phyloP scores from a whole-genome alignment of 768 basidiomycete species.

The Hysterangium stoloniferum region DNA sequence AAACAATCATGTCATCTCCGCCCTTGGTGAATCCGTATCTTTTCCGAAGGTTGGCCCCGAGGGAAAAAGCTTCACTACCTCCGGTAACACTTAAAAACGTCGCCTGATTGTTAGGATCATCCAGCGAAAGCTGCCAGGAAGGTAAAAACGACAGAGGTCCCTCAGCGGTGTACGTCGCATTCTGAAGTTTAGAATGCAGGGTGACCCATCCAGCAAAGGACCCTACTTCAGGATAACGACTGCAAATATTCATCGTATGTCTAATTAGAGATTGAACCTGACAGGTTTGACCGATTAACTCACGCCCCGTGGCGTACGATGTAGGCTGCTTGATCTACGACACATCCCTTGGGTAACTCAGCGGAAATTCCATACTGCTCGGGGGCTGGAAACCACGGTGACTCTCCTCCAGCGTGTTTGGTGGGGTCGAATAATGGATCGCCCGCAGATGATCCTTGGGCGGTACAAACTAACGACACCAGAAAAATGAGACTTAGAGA shows the following conservation, averaged over 20 bases:
- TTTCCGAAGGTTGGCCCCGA: constrained; percentile 33
- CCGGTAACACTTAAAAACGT: constrained; percentile 33
- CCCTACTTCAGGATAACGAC: constrained; percentile 36
- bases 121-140: constrained; percentile 33
- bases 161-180: constrained; percentile 29
- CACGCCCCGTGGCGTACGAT: constrained; percentile 37
- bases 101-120: constrained; percentile 32
- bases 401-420: constrained; percentile 35
- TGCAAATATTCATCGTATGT: constrained; percentile 14
- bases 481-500: too few species aligned
- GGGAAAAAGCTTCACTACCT: constrained; percentile 31
- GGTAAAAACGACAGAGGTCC: constrained; percentile 35
- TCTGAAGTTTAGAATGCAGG: constrained; percentile 34
- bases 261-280: neutral
- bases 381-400: constrained; percentile 38
- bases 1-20: constrained; percentile 34
- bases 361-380: constrained; percentile 27
- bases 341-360: constrained; percentile 30
- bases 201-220: constrained; percentile 33
- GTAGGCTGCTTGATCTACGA: constrained; percentile 38
- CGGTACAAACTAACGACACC: too few species aligned
- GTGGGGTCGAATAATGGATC: constrained; percentile 41
- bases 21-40: constrained; percentile 33
- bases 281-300: too few species aligned
- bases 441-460: too few species aligned